Evolutionary conservation across 2,329 filamentous ascomycete genomes (phyloP), one percentile per base, ranked within the genome.

Genomic region (Fusarium fracticaudum): DNA sequence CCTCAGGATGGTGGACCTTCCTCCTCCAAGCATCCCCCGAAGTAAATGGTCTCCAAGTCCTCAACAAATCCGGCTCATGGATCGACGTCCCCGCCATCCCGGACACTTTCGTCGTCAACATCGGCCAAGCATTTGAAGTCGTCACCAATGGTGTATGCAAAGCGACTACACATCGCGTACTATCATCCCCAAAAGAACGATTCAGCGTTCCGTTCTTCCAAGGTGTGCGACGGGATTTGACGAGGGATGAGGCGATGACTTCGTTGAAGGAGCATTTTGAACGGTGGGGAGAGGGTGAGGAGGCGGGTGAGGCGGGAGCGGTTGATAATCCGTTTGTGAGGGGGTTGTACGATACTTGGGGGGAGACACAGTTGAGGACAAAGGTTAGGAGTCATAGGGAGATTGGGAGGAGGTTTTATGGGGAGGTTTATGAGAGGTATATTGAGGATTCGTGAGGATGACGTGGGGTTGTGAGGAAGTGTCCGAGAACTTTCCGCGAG

Each of bases 1-100:
- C 87, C 0, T 90, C 88, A 0, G 89, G 89, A 8, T 91, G 89
- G 88, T 89, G 90, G 83, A 91, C 90, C 0, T 91, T 92, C 70
- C 84, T 92, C 8, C 85, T 90, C 3, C 90, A 92, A 77, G 87
- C 89, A 12, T 89, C 87, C 1, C 84, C 88, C 8, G 81, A 85
- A 15, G 81, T 86, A 4, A 78, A 84, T 44, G 86, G 88, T 0
- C 80, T 90, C 1, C 86, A 90, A 74, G 87, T 86, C 2, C 83
- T 90, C 22, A 86, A 86, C 66, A 82, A 83, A 45, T 75, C 77
- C 0, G 87, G 86, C 3, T 70, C 78, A 4, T 90, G 88, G 89
- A 79, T 90, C 29, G 81, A 86, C 41, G 87, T 86, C 11, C 85
- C 85, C 0, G 84, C 83, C 0, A 77, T 89, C 3, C 80, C 82